A percentile compares a stretch with the other conserved stretches of the same genome.
phyloP scores from a whole-genome alignment of 2,329 filamentous ascomycete genomes.

The Eutypella sp. region DNA sequence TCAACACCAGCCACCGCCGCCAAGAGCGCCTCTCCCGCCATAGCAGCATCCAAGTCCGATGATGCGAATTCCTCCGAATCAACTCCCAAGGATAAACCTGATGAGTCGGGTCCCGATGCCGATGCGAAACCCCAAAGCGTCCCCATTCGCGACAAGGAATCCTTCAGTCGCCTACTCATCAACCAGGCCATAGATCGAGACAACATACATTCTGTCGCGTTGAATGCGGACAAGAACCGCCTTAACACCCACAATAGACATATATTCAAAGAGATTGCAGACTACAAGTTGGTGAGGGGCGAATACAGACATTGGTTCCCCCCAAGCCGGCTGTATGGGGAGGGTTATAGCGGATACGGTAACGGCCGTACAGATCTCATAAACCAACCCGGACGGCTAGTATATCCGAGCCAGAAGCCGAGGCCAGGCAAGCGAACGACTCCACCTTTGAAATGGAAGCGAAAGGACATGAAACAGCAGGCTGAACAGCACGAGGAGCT shows the following conservation, averaged over 20 bases:
- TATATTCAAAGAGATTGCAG: conserved; percentile 63
- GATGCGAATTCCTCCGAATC: conserved; percentile 21
- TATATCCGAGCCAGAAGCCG: conserved; percentile 75
- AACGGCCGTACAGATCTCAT: conserved; percentile 73
- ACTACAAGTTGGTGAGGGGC: conserved; percentile 59
- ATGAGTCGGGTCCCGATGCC: conserved; percentile 19
- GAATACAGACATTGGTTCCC: conserved; percentile 53
- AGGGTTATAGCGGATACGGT: conserved; percentile 82
- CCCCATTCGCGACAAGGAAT: conserved; percentile 49
- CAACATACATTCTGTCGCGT: conserved; percentile 47
- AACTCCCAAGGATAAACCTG: conserved; percentile 25
- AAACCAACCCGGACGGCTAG: conserved; percentile 59
- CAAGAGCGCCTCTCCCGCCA: background rate
- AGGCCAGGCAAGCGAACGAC: conserved; percentile 74
- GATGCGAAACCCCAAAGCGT: conserved; percentile 23
- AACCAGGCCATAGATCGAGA: conserved; percentile 52
- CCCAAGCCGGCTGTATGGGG: conserved; percentile 56
- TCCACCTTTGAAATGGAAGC: conserved; percentile 64
- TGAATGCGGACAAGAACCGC: conserved; percentile 46
- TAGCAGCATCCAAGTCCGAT: conserved; percentile 22
- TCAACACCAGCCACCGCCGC: conserved; percentile 11
- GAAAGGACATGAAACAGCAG: conserved; percentile 78
- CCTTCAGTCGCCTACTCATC: conserved; percentile 48
- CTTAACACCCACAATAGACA: conserved; percentile 54
- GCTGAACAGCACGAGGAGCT: conserved; percentile 88